Conservation (phyloP, 164 flowering plant genomes). For the Litsea cubeba region DNA sequence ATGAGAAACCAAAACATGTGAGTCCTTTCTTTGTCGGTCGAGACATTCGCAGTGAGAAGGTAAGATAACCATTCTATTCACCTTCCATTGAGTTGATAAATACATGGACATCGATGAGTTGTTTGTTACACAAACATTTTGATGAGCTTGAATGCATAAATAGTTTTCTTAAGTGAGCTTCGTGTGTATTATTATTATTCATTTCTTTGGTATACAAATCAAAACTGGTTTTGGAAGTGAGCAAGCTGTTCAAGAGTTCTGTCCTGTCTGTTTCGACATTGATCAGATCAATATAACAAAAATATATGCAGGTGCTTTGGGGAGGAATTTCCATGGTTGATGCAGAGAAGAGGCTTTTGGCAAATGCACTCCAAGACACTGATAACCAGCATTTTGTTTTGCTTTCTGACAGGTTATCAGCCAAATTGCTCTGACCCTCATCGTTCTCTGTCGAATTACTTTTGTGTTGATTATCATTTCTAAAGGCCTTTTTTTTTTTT, state of each 20-base stretch:
- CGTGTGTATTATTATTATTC: neutral
- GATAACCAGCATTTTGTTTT: conserved; percentile 88
- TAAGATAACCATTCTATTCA: conserved; percentile 9
- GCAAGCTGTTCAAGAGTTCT: neutral
- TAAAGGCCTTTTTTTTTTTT: neutral
- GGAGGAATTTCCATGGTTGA: conserved; percentile 94
- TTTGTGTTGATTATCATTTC: conserved; percentile 8
- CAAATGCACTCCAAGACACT: conserved; percentile 66
- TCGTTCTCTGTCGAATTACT: neutral
- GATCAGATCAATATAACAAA: neutral
- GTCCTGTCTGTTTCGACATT: neutral
- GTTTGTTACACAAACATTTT: neutral
- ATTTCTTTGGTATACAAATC: neutral
- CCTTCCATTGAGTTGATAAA: neutral
- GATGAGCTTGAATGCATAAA: neutral
- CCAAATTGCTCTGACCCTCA: conserved; percentile 1
- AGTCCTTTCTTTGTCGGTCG: conserved; percentile 60
- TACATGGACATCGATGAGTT: neutral
- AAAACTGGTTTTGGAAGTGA: neutral
- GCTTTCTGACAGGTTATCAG: conserved; percentile 81
- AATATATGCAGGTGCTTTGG: conserved; percentile 68
- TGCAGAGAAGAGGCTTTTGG: conserved; percentile 83
- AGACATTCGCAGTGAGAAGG: conserved; percentile 76
- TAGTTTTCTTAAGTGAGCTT: neutral
- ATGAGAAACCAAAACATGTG: conserved; percentile 62